Percentiles rank a stretch among this genome's conserved stretches.
These are phyloP conservation scores for Sedum album DNA, from an alignment of 164 flowering plant genomes.

Conservation along the genomic window DNA sequence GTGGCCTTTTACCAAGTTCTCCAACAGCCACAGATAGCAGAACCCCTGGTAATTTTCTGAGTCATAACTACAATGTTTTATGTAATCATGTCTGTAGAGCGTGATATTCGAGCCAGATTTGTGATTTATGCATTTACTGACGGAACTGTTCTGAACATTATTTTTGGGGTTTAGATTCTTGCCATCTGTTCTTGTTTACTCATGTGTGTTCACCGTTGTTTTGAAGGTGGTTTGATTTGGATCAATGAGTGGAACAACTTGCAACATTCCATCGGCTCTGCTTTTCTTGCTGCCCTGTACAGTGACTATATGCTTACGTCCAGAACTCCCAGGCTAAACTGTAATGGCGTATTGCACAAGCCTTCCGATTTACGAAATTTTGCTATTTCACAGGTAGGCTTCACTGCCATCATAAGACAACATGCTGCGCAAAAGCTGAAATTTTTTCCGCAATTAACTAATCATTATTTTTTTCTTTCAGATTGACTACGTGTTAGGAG, in stretches of 20 bases:
- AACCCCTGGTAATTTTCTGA: constrained; percentile 52
- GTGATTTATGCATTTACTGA: not conserved
- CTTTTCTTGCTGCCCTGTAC: constrained; percentile 74
- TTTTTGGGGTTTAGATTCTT: not conserved
- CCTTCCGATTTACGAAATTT: constrained; percentile 77
- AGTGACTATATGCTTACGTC: constrained; percentile 94
- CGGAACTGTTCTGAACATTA: not conserved
- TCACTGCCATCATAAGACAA: not conserved
- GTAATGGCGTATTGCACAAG: constrained; percentile 40
- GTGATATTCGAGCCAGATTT: not conserved
- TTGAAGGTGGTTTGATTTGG: constrained; percentile 88
- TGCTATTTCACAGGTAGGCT: constrained; percentile 75
- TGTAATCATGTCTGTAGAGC: not conserved
- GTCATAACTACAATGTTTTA: not conserved
- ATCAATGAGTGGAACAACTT: constrained; percentile 79
- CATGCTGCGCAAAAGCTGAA: not conserved
- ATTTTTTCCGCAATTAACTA: not conserved
- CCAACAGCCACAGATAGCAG: constrained; percentile 84
- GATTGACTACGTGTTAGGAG: constrained; percentile 90
- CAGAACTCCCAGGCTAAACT: constrained; percentile 36
- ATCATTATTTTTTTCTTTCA: not conserved
- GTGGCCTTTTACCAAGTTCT: constrained; percentile 82
- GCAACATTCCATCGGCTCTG: constrained; percentile 90
- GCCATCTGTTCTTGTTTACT: not conserved
- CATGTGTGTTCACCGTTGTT: not conserved